phyloP scores from a whole-genome alignment of 306 rosid genomes.

The Psophocarpus tetragonolobus region DNA sequence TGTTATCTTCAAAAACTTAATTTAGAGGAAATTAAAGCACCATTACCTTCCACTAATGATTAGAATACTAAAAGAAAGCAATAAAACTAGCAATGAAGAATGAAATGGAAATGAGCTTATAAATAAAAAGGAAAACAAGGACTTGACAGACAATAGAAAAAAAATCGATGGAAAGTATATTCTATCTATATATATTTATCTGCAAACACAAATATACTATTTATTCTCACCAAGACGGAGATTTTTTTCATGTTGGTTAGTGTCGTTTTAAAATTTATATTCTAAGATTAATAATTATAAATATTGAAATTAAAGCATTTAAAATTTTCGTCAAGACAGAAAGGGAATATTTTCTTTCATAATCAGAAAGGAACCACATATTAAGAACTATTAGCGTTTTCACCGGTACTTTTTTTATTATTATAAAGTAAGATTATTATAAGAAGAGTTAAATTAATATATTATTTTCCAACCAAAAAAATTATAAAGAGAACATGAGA shows the following conservation, averaged over 20 bases:
- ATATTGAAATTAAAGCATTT: background rate
- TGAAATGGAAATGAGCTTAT: background rate
- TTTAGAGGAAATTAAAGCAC: background rate
- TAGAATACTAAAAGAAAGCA: background rate
- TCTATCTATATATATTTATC: background rate
- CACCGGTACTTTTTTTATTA: no score
- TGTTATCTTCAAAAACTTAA: background rate
- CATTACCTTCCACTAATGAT: constrained; percentile 22
- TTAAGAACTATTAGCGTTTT: background rate
- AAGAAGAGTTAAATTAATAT: background rate
- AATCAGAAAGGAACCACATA: no score
- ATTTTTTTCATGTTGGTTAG: background rate
- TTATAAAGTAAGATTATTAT: no score
- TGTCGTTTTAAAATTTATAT: background rate
- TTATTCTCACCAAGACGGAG: background rate
- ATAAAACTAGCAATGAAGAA: background rate
- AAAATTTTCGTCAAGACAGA: background rate
- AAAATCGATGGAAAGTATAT: background rate
- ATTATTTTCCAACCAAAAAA: background rate
- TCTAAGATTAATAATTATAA: background rate
- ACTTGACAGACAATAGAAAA: background rate
- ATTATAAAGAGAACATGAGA: background rate
- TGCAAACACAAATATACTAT: background rate
- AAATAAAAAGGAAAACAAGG: background rate
- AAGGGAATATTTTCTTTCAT: background rate